Percentiles rank a stretch among this genome's conserved stretches.
phyloP scores from a whole-genome alignment of 176 grass and related monocot species.

The Oryza officinalis region DNA sequence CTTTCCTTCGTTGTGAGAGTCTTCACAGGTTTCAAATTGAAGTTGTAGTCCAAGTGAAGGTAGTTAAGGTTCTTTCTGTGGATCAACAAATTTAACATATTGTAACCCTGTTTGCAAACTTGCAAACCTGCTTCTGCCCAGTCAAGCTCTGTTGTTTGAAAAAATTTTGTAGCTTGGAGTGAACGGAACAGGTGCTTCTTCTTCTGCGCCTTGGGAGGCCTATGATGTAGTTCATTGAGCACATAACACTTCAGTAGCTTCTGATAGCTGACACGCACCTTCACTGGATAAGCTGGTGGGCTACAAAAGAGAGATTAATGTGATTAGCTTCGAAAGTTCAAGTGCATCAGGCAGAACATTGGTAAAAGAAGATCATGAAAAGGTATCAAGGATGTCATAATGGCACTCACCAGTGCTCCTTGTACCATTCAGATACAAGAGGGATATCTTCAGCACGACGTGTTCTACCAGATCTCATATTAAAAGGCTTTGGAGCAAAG shows the following conservation, averaged over 20 bases:
- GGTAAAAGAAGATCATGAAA: not conserved
- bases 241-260: slow-evolving; percentile 96
- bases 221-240: slow-evolving; percentile 91
- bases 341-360: not conserved
- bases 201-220: slow-evolving; percentile 92
- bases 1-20: slow-evolving; percentile 98
- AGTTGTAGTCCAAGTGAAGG: slow-evolving; percentile 98
- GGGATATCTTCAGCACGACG: slow-evolving; percentile 95
- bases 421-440: slow-evolving; percentile 96
- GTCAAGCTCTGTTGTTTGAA: slow-evolving; percentile 97
- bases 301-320: slow-evolving; percentile 49
- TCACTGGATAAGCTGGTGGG: slow-evolving; percentile 92
- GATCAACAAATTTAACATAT: slow-evolving; percentile 98
- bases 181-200: slow-evolving; percentile 97
- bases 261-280: slow-evolving; percentile 98
- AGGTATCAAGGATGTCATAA: not conserved
- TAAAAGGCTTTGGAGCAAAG: slow-evolving; percentile 89
- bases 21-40: slow-evolving; percentile 98
- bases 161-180: slow-evolving; percentile 92
- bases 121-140: slow-evolving; percentile 97
- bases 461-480: slow-evolving; percentile 92
- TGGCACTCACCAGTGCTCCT: slow-evolving; percentile 86
- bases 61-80: slow-evolving; percentile 97
- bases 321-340: slow-evolving; percentile 14
- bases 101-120: slow-evolving; percentile 98